These are phyloP conservation scores for Hymenoscyphus fructigenus DNA, from an alignment of 2,329 filamentous ascomycete genomes.

Conservation along the genomic window DNA sequence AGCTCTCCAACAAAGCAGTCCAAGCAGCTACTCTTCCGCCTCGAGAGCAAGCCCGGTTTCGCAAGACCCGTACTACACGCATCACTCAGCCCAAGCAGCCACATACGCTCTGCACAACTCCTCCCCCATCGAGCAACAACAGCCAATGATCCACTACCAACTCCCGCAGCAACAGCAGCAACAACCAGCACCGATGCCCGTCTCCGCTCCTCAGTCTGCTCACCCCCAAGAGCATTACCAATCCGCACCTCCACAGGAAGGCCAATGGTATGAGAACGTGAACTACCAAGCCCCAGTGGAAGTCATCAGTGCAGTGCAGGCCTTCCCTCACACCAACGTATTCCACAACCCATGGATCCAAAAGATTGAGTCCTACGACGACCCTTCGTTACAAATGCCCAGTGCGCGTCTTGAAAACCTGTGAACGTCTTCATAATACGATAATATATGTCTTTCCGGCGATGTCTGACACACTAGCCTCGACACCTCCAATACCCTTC, in stretches of 20 bases:
- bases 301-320: slow-evolving; percentile 52
- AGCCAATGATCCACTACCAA: slow-evolving; percentile 41
- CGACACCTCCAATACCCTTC: slow-evolving; percentile 10
- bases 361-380: slow-evolving; percentile 56
- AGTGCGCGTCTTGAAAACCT: slow-evolving; percentile 57
- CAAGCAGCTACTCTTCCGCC: slow-evolving; percentile 56
- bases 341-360: slow-evolving; percentile 53
- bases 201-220: slow-evolving; percentile 35
- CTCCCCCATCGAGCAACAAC: slow-evolving; percentile 46
- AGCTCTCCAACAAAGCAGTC: slow-evolving; percentile 59
- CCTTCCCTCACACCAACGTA: slow-evolving; percentile 50
- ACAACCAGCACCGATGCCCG: slow-evolving; percentile 27
- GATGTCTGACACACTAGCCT: slow-evolving; percentile 5
- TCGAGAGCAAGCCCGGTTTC: slow-evolving; percentile 54
- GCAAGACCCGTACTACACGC: slow-evolving; percentile 57
- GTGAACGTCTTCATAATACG: slow-evolving; percentile 36
- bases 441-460: slow-evolving; percentile 7
- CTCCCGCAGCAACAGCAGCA: slow-evolving; percentile 31
- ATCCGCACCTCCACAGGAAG: slow-evolving; percentile 43
- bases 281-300: slow-evolving; percentile 57
- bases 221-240: slow-evolving; percentile 43
- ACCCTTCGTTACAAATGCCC: slow-evolving; percentile 58
- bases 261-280: slow-evolving; percentile 52
- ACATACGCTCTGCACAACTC: slow-evolving; percentile 49
- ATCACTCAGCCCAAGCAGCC: slow-evolving; percentile 49